These are phyloP conservation scores for Exophiala calicioides DNA, from an alignment of 2,329 filamentous ascomycete species.

Conservation along the genomic window DNA sequence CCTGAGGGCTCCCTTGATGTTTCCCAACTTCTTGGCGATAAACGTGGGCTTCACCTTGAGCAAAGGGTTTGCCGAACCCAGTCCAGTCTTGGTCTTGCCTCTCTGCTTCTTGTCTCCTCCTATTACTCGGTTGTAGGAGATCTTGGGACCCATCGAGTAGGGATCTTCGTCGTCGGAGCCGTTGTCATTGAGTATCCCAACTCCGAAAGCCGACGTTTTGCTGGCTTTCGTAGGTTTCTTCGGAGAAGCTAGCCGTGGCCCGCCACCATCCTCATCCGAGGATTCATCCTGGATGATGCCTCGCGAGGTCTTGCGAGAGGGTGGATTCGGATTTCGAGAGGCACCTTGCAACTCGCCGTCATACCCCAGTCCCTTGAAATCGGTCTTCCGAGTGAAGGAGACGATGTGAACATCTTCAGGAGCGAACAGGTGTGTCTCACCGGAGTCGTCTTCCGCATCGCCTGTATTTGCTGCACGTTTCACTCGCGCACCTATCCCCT, in stretches of 20 bases:
- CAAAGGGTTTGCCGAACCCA: conserved; percentile 62
- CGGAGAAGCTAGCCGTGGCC: conserved; percentile 35
- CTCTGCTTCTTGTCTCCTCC: conserved; percentile 81
- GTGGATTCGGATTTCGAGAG: conserved; percentile 12
- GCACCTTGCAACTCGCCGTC: conserved; percentile 42
- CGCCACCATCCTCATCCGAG: conserved; percentile 37
- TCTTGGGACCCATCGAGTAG: conserved; percentile 86
- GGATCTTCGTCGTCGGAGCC: conserved; percentile 95
- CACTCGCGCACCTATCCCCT: conserved; percentile 87
- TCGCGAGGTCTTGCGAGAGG: background rate
- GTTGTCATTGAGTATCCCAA: conserved; percentile 87
- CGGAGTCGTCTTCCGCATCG: conserved; percentile 40
- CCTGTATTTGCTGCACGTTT: conserved; percentile 69
- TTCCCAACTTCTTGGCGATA: conserved; percentile 64
- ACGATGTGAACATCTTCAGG: conserved; percentile 75
- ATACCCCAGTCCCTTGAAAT: conserved; percentile 50
- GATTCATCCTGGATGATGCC: conserved; percentile 20
- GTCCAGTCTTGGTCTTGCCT: conserved; percentile 54
- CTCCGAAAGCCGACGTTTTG: conserved; percentile 71
- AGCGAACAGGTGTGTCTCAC: conserved; percentile 72
- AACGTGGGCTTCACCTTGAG: conserved; percentile 71
- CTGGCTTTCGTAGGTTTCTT: conserved; percentile 51
- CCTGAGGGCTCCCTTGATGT: conserved; percentile 51
- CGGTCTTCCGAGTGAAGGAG: conserved; percentile 46
- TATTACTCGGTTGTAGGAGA: conserved; percentile 80